These are phyloP conservation scores for Tolypocladium ophioglossoides DNA, from an alignment of 2,329 filamentous ascomycete species.

Conservation along the genomic window DNA sequence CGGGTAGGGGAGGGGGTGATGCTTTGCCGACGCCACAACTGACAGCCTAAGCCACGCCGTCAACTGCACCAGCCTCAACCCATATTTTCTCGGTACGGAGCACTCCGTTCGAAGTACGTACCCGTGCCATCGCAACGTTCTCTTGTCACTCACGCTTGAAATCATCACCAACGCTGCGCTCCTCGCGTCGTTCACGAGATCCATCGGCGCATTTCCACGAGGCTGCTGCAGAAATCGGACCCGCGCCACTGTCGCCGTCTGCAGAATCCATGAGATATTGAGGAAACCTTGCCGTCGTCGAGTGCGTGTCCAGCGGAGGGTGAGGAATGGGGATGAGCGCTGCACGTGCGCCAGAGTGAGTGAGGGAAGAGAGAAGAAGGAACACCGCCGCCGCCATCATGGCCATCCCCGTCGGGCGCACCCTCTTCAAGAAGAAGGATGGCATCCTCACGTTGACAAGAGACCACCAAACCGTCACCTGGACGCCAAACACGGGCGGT, in stretches of 20 bases:
- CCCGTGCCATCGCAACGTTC: background rate
- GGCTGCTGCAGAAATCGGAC: too few relatives aligned
- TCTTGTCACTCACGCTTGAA: background rate
- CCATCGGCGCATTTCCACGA: background rate
- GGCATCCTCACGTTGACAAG: conserved; percentile 66
- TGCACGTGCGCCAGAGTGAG: background rate
- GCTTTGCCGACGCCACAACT: conserved; percentile 3
- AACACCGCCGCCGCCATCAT: conserved; percentile 23
- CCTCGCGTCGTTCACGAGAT: background rate
- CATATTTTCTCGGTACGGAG: background rate
- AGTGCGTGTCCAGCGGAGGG: background rate
- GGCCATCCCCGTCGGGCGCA: conserved; percentile 52
- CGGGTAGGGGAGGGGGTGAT: conserved; percentile 3
- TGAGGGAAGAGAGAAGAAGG: background rate
- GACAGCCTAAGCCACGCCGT: background rate
- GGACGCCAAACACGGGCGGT: conserved; percentile 61
- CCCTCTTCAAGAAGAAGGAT: conserved; percentile 93
- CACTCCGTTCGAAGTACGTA: too few relatives aligned
- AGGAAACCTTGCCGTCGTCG: background rate
- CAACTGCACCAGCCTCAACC: conserved; percentile 1
- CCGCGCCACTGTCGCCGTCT: background rate
- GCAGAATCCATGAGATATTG: background rate
- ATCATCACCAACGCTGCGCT: background rate
- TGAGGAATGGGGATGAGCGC: background rate
- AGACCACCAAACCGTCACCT: conserved; percentile 66